Percentiles rank a stretch among this genome's conserved stretches.
phyloP scores from a whole-genome alignment of 2,329 filamentous ascomycete species.

The Nigrospora osmanthi region DNA sequence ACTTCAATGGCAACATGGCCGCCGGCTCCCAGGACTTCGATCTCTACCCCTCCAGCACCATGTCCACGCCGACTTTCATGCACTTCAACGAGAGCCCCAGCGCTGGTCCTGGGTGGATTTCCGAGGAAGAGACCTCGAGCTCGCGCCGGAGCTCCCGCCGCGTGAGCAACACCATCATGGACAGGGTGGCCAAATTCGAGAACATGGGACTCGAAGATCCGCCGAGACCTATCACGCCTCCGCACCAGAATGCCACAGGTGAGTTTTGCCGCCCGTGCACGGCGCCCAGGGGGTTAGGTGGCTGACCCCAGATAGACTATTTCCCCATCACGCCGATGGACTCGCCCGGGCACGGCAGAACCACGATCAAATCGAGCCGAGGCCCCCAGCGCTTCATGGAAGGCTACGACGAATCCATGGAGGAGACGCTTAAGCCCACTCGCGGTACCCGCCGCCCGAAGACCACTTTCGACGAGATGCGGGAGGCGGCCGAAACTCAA shows the following conservation, averaged over 20 bases:
- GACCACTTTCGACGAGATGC: conserved; percentile 51
- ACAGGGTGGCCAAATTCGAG: conserved; percentile 54
- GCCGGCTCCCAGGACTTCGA: conserved; percentile 37
- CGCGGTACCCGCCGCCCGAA: conserved; percentile 35
- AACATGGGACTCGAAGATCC: conserved; percentile 34
- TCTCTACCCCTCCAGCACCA: conserved; percentile 36
- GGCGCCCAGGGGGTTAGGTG: background rate
- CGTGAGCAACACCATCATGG: conserved; percentile 54
- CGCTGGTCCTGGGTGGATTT: conserved; percentile 37
- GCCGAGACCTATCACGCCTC: conserved; percentile 54
- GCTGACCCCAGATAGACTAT: conserved; percentile 36
- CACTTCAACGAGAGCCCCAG: conserved; percentile 40
- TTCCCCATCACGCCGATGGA: conserved; percentile 61
- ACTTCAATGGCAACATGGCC: conserved; percentile 31
- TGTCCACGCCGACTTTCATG: conserved; percentile 43
- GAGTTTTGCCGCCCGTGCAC: conserved; percentile 20
- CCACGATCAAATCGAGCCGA: conserved; percentile 29
- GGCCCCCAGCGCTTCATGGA: conserved; percentile 47
- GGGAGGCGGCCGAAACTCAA: conserved; percentile 44
- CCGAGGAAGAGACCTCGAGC: conserved; percentile 37
- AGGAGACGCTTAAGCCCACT: conserved; percentile 55
- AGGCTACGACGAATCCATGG: conserved; percentile 57
- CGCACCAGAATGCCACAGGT: conserved; percentile 52
- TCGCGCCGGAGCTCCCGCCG: conserved; percentile 36
- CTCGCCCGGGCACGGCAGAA: conserved; percentile 48